phyloP scores from a whole-genome alignment of 2,329 filamentous ascomycete genomes.

The Calonectria pteridis region DNA sequence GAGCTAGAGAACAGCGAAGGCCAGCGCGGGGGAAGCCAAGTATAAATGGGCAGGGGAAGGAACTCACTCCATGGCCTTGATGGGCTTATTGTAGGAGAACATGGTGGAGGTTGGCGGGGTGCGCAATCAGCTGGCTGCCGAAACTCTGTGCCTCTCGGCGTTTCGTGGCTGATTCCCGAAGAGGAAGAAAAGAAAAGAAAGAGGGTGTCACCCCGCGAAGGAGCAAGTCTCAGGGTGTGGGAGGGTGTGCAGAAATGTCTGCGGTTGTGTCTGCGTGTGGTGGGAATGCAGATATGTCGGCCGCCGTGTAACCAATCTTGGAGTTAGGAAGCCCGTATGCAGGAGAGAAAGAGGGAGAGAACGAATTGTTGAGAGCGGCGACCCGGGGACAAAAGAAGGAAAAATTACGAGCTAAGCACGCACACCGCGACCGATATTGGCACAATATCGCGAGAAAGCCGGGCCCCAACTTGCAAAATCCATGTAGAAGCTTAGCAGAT shows the following conservation, averaged over 20 bases:
- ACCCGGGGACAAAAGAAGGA: not conserved
- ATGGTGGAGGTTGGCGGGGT: conserved; percentile 39
- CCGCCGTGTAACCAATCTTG: conserved; percentile 15
- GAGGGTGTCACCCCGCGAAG: conserved; percentile 39
- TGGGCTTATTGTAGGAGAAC: conserved; percentile 54
- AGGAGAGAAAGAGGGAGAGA: not conserved
- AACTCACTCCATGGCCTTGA: conserved; percentile 55
- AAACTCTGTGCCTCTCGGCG: conserved; percentile 29
- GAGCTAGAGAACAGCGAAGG: conserved; percentile 7
- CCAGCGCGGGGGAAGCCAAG: conserved; percentile 21
- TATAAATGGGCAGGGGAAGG: conserved; percentile 9
- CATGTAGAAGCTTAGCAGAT: conserved; percentile 20
- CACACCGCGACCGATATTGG: conserved; percentile 12
- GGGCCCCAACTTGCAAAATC: conserved; percentile 6
- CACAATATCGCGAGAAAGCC: conserved; percentile 3
- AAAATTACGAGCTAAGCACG: conserved; percentile 2
- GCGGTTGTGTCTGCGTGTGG: not conserved
- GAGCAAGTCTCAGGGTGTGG: conserved; percentile 32
- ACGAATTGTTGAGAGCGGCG: conserved; percentile 1
- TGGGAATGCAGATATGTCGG: conserved; percentile 17
- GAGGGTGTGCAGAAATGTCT: conserved; percentile 28
- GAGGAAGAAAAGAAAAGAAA: conserved; percentile 33
- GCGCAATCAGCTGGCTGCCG: conserved; percentile 27
- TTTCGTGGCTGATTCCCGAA: conserved; percentile 35
- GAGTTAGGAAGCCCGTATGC: not conserved